Percentiles rank a stretch among this genome's conserved stretches.
These are phyloP conservation scores for Umbilicus rupestris DNA, from an alignment of 164 flowering plant genomes.

Conservation along the genomic window DNA sequence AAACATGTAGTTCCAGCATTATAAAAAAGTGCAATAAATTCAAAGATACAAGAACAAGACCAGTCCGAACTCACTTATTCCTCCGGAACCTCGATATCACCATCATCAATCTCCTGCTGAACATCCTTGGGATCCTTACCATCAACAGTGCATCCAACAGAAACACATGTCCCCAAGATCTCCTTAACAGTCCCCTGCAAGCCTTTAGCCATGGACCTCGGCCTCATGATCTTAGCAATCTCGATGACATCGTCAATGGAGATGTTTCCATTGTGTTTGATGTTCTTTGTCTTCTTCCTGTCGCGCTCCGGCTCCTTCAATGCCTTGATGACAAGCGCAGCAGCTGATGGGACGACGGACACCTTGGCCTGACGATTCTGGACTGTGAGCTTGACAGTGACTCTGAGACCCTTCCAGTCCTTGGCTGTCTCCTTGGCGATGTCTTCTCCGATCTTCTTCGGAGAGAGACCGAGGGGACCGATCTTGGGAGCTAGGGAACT, in stretches of 20 bases:
- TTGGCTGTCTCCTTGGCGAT: conserved; percentile 58
- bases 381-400: conserved; percentile 53
- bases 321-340: conserved; percentile 53
- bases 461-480: conserved; percentile 57
- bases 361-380: conserved; percentile 60
- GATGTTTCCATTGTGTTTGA: conserved; percentile 48
- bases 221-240: conserved; percentile 45
- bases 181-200: conserved; percentile 45
- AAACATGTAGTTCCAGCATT: not conserved
- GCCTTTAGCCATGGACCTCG: conserved; percentile 51
- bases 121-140: conserved; percentile 50
- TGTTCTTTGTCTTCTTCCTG: conserved; percentile 51
- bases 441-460: conserved; percentile 56
- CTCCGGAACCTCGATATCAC: conserved; percentile 36
- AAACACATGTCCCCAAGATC: conserved; percentile 51
- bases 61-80: not conserved
- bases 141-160: conserved; percentile 54
- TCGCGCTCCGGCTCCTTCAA: conserved; percentile 57
- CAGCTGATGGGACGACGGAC: conserved; percentile 51
- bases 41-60: not conserved
- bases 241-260: conserved; percentile 46
- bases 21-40: not conserved
- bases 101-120: conserved; percentile 42
- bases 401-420: conserved; percentile 60
- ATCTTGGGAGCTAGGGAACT: conserved; percentile 52